Evolutionary conservation across 108 stramenopile species (phyloP).

Genomic region (Epithemia pelagica): DNA sequence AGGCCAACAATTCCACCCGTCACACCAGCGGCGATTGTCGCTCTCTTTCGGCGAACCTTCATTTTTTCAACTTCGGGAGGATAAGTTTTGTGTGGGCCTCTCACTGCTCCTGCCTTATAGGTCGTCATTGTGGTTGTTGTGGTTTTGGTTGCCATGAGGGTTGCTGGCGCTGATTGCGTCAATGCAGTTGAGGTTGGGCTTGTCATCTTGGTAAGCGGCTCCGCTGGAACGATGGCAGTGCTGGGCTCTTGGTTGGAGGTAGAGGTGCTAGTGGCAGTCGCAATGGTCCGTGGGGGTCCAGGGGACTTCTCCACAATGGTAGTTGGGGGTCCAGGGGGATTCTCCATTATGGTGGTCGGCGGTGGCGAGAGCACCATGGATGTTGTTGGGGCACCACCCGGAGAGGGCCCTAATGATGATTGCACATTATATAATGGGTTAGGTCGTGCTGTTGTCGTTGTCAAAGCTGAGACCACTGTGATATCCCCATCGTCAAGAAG

Average conservation of each 20-base stretch:
- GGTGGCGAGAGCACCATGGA: too few relatives aligned
- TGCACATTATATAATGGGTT: neutral
- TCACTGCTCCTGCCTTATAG: neutral
- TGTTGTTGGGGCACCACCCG: neutral
- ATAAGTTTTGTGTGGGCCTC: neutral
- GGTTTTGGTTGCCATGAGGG: neutral
- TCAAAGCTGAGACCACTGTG: neutral
- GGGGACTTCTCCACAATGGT: neutral
- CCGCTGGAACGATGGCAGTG: neutral
- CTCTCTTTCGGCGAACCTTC: slow-evolving; percentile 1
- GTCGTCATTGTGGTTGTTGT: neutral
- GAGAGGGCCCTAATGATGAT: too few relatives aligned
- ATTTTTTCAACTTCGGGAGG: slow-evolving; percentile 3
- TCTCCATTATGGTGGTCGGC: neutral
- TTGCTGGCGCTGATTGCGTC: neutral
- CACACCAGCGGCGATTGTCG: neutral
- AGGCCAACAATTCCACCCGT: slow-evolving; percentile 1
- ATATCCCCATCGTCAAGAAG: neutral
- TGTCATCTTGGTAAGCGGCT: neutral
- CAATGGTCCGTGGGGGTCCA: neutral
- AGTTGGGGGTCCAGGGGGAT: neutral
- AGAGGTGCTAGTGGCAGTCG: neutral
- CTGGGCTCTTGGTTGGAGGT: neutral
- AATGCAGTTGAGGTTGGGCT: neutral
- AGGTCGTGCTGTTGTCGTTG: neutral